These are phyloP conservation scores for Ophiocordyceps camponoti-rufipedis DNA, from an alignment of 2,329 filamentous ascomycete genomes.

Conservation along the genomic window DNA sequence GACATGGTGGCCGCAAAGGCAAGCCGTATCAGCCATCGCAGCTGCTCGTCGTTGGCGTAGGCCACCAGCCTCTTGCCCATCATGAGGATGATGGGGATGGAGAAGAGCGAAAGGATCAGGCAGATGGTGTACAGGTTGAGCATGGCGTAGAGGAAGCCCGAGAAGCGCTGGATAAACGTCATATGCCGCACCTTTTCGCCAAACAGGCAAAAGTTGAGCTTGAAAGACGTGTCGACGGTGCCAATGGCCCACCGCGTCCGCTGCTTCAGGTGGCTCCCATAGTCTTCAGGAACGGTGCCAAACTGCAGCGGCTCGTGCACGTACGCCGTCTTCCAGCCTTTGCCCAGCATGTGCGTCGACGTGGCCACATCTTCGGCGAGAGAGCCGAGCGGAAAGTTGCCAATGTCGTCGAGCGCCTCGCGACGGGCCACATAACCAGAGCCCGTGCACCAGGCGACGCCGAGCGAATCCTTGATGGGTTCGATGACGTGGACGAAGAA, in stretches of 20 bases:
- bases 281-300: slow-evolving; percentile 39
- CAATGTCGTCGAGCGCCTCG: slow-evolving; percentile 40
- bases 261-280: slow-evolving; percentile 35
- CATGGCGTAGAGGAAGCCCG: slow-evolving; percentile 37
- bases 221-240: slow-evolving; percentile 39
- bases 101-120: slow-evolving; percentile 33
- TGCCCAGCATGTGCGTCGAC: slow-evolving; percentile 37
- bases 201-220: slow-evolving; percentile 40
- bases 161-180: slow-evolving; percentile 37
- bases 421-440: slow-evolving; percentile 43
- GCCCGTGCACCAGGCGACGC: slow-evolving; percentile 45
- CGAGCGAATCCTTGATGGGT: slow-evolving; percentile 29
- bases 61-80: slow-evolving; percentile 39
- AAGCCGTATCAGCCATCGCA: slow-evolving; percentile 38
- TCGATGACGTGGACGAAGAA: slow-evolving; percentile 37
- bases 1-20: slow-evolving; percentile 31
- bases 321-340: slow-evolving; percentile 44
- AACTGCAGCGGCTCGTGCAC: slow-evolving; percentile 41
- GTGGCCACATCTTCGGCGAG: slow-evolving; percentile 43
- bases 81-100: slow-evolving; percentile 39
- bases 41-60: slow-evolving; percentile 30
- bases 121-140: slow-evolving; percentile 37
- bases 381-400: slow-evolving; percentile 40
- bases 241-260: slow-evolving; percentile 36
- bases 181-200: slow-evolving; percentile 33